Evolutionary conservation across 1,284 basidiomycete genomes (phyloP), one percentile per base, ranked within the genome.

Genomic region (Pascua guehoae): DNA sequence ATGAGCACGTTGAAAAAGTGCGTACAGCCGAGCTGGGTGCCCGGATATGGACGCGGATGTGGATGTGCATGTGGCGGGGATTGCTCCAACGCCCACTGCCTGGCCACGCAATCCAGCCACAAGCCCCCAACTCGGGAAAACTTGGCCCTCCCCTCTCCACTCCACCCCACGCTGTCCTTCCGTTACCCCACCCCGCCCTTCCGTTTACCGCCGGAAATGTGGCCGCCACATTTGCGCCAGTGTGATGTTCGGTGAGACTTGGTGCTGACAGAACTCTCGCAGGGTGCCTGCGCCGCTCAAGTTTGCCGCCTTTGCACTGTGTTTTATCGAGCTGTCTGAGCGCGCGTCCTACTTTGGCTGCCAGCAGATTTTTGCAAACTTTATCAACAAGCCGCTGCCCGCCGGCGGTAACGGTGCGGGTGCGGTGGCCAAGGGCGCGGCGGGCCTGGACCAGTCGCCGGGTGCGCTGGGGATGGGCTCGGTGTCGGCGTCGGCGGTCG

Each of bases 381-480:
- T 67, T 49, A 54, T 71, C 60, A 60, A 62, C 50, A 51, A 60
- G 60, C 80, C 81, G 0, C 82, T 90, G 2, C 89, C 88, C 1
- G 60, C 66, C 0, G 71, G 70, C 12, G 84, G 83, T 43, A 89
- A 88, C 10, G 80, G 71, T 42, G 82, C 88, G 2, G 89, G 89
- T 62, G 89, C 89, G 2, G 81, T 91, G 4, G 84, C 83, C 14
- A 75, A 80, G 52, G 86, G 86, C 7, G 84, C 86, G 57, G 83
- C 80, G 15, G 83, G 86, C 16, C 42, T 56, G 18, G 55, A 71
- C 41, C 62, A 71, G 46, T 84, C 86, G 0, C 88, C 86, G 0
- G 88, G 88, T 66, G 72, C 72, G 15, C 61, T 72, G 5, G 67
- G 66, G 48, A 51, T 66, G 43, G 72, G 71, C 10, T 67, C 67